Evolutionary conservation across 345 rosid genomes (phyloP).

Genomic region (Gossypium herbaceum): DNA sequence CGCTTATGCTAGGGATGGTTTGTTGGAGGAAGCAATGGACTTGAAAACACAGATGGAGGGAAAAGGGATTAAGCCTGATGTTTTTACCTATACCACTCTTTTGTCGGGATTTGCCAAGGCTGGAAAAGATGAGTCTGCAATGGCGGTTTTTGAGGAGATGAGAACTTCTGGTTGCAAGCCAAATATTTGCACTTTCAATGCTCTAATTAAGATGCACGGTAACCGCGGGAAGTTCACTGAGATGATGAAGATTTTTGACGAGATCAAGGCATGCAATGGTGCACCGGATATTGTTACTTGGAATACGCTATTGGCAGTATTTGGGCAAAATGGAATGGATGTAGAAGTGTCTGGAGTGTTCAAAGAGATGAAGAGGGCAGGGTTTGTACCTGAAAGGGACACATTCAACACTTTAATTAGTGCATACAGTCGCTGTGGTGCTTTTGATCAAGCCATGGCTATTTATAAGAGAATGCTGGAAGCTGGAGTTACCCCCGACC

Average conservation of each 20-base stretch:
- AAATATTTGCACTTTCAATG: conserved; percentile 90
- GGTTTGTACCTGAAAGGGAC: conserved; percentile 86
- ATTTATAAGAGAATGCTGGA: conserved; percentile 84
- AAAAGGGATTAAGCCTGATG: conserved; percentile 78
- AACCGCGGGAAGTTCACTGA: conserved; percentile 77
- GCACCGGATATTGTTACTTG: conserved; percentile 85
- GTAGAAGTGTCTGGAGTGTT: conserved; percentile 85
- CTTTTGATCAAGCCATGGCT: conserved; percentile 80
- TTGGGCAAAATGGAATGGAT: conserved; percentile 90
- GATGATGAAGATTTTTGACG: conserved; percentile 92
- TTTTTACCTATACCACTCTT: conserved; percentile 91
- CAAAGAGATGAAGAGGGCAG: conserved; percentile 97
- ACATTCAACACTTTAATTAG: conserved; percentile 88
- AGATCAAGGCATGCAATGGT: conserved; percentile 59
- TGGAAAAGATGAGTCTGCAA: conserved; percentile 79
- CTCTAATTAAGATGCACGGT: conserved; percentile 90
- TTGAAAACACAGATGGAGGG: conserved; percentile 66
- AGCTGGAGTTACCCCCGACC: conserved; percentile 77
- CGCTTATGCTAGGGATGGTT: conserved; percentile 78
- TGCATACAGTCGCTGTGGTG: conserved; percentile 89
- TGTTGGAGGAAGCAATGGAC: conserved; percentile 70
- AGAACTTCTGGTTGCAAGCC: conserved; percentile 68
- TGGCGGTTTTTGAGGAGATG: conserved; percentile 81
- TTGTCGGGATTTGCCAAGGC: conserved; percentile 82
- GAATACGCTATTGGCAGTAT: conserved; percentile 87